A percentile compares a stretch with the other conserved stretches of the same genome.
These are phyloP conservation scores for Neofusicoccum laricinum DNA, from an alignment of 2,329 filamentous ascomycete genomes.

Conservation along the genomic window DNA sequence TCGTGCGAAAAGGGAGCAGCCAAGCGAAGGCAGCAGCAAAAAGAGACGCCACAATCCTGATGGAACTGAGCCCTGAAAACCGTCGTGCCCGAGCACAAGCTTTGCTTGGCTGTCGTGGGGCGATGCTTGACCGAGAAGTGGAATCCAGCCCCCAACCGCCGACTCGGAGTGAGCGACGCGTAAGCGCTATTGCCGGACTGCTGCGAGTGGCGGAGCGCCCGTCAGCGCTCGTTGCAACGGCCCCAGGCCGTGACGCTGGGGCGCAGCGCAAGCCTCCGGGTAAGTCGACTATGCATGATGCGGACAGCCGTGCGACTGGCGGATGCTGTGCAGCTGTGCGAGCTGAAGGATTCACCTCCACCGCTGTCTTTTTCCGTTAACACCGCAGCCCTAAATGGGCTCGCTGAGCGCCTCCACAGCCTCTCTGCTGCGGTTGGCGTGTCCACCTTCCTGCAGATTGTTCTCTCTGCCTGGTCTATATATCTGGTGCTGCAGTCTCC, in stretches of 20 bases:
- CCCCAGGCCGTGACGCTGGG: not conserved
- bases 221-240: not conserved
- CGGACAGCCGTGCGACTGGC: not conserved
- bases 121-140: not conserved
- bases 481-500: not conserved
- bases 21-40: too few relatives aligned
- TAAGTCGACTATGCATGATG: not conserved
- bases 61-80: too few relatives aligned
- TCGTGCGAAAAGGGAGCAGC: too few relatives aligned
- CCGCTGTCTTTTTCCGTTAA: not conserved
- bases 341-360: not conserved
- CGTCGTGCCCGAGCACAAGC: not conserved
- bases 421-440: not conserved
- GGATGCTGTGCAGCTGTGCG: not conserved
- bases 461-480: not conserved
- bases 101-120: not conserved
- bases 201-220: not conserved
- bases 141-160: too few relatives aligned
- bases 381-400: too few relatives aligned
- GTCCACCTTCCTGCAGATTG: too few relatives aligned
- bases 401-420: not conserved
- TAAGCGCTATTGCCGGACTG: not conserved
- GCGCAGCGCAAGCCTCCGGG: not conserved
- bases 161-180: too few relatives aligned
- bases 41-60: too few relatives aligned